These are phyloP conservation scores for Fabrea salina DNA, from an alignment of 169 alveolate species.

Conservation along the genomic window DNA sequence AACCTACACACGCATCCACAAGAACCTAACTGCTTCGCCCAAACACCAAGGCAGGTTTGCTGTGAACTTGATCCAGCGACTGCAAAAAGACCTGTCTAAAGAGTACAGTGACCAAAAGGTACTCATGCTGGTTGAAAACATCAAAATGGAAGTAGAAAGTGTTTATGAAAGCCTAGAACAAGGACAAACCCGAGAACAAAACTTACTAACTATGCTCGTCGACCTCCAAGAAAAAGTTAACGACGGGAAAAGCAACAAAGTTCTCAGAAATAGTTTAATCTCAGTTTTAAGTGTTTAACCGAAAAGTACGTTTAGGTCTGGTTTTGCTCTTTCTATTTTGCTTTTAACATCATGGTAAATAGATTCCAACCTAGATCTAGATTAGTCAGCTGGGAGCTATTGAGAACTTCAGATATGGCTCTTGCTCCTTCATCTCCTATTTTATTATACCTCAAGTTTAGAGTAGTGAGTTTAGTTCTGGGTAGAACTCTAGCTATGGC, in stretches of 20 bases:
- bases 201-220: neutral
- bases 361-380: too few relatives aligned
- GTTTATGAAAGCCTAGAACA: neutral
- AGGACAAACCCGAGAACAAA: neutral
- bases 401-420: too few relatives aligned
- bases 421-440: too few relatives aligned
- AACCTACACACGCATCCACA: neutral
- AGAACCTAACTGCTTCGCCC: neutral
- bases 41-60: neutral
- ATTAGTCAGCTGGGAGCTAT: too few relatives aligned
- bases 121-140: neutral
- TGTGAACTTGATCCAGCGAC: neutral
- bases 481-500: too few relatives aligned
- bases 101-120: neutral
- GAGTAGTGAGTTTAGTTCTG: too few relatives aligned
- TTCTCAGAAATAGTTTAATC: neutral
- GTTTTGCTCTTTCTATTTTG: too few relatives aligned
- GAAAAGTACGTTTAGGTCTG: too few relatives aligned
- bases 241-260: neutral
- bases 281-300: neutral
- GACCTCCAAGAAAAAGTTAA: neutral
- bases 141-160: neutral
- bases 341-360: too few relatives aligned
- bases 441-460: too few relatives aligned
- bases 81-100: too few relatives aligned